Base-by-base conservation (phyloP, 2,329 filamentous ascomycete species). In the Sporothrix pallida region DNA sequence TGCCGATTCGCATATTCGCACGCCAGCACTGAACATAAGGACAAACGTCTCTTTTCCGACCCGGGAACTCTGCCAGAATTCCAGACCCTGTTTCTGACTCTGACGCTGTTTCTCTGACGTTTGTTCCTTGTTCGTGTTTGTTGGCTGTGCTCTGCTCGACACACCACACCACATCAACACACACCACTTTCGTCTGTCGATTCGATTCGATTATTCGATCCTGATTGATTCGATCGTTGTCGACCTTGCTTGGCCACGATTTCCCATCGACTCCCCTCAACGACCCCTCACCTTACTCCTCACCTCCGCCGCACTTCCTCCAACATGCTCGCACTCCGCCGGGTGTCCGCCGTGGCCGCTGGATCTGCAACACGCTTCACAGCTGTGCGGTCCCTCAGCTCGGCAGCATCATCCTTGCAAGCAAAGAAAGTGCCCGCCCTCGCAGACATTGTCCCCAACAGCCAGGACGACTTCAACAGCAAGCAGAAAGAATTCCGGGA, bases 401-500 rank as follows among this genome's bases (percentile, higher is more conserved):
- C 87, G 73, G 88, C 89, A 74, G 81, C 86, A 74, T 76, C 81
- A 7, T 37, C 7, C 3, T 37, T 76, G 79, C 81, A 81, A 13
- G 60, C 60, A 20, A 46, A 65, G 42, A 70, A 52, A 74, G 85
- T 90, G 23, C 96, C 96, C n/a, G 90, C 92, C 52, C 89, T 99
- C 77, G 92, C 93, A 81, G 95, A 99, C 83, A 90, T 99, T 79
- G 85, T 92, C 63, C 89, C 91, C 68, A 86, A 92, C 76, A 89
- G 89, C 75, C 91, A 93, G 77, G 86, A 90, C 71, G 86, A 87
- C 73, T 99, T 98, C 87, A 93, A 93, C 81, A 84, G 87, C 79
- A 93, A 92, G 83, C 95, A 97, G 85, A 92, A 91, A 83, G 87
- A 91, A 80, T 98, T 98, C 84, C 92, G 96, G 81, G 91, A 95